phyloP scores from a whole-genome alignment of 805 yeast genomes.

The Lachancea lanzarotensis region DNA sequence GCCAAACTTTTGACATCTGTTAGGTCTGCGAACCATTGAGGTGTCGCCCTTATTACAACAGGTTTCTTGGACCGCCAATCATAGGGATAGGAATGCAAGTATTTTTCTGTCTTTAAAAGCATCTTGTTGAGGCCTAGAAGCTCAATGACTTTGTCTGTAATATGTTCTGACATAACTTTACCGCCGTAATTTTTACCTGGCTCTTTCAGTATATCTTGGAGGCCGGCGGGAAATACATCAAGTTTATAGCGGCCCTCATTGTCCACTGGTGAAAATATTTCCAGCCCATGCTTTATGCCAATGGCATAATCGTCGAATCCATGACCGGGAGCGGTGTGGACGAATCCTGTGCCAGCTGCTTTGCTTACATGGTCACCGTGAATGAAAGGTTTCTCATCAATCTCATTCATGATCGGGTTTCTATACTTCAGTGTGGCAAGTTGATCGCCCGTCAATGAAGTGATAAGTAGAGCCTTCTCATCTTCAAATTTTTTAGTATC shows the following conservation, averaged over 20 bases:
- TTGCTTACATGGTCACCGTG: conserved; percentile 79
- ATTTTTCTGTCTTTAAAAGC: conserved; percentile 44
- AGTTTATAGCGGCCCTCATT: conserved; percentile 58
- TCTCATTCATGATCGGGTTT: conserved; percentile 45
- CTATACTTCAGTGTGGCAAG: conserved; percentile 42
- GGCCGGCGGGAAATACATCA: conserved; percentile 35
- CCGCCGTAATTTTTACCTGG: conserved; percentile 35
- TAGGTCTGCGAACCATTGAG: conserved; percentile 94
- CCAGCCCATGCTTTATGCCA: conserved; percentile 52
- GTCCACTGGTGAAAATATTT: conserved; percentile 73
- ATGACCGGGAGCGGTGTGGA: conserved; percentile 97
- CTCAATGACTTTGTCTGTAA: conserved; percentile 42
- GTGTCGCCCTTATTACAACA: conserved; percentile 88
- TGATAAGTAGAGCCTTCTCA: conserved; percentile 12
- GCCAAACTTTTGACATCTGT: conserved; percentile 64
- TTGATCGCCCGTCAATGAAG: conserved; percentile 34
- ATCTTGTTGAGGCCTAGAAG: conserved; percentile 37
- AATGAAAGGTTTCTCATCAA: conserved; percentile 48
- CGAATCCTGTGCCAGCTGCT: conserved; percentile 87
- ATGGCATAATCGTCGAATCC: conserved; percentile 87
- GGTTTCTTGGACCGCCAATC: conserved; percentile 98
- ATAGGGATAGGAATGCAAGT: conserved; percentile 83
- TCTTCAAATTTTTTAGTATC: conserved; percentile 31
- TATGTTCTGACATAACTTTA: conserved; percentile 52
- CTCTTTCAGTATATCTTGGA: conserved; percentile 13